A percentile compares a stretch with the other conserved stretches of the same genome.
Evolutionary conservation across 2,329 filamentous ascomycete species (phyloP).

Genomic region (Celoporthe dispersa): DNA sequence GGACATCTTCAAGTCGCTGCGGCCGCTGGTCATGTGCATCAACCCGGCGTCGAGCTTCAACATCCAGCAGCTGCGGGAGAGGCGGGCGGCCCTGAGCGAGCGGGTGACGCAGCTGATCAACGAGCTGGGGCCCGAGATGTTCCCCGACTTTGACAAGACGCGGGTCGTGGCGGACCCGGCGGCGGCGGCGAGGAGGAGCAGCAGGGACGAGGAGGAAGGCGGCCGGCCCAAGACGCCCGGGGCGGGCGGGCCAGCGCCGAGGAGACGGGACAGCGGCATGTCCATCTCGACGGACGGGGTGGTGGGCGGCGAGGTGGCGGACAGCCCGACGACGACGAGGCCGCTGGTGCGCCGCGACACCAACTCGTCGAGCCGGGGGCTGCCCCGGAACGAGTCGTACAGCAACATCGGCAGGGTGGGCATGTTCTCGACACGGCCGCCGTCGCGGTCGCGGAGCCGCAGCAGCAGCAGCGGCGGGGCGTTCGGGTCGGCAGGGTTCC

Average conservation of each 20-base stretch:
- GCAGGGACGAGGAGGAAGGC: conserved; percentile 37
- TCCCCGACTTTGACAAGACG: conserved; percentile 87
- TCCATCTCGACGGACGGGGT: conserved; percentile 45
- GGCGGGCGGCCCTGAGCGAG: conserved; percentile 73
- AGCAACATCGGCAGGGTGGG: conserved; percentile 85
- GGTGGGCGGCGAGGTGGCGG: conserved; percentile 40
- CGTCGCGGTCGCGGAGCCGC: conserved; percentile 74
- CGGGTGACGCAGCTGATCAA: conserved; percentile 94
- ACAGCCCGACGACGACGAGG: conserved; percentile 34
- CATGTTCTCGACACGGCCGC: conserved; percentile 86
- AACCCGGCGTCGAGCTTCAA: conserved; percentile 84
- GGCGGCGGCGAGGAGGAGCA: not conserved
- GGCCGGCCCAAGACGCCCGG: conserved; percentile 36
- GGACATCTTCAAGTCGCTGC: conserved; percentile 95
- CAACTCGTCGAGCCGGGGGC: conserved; percentile 56
- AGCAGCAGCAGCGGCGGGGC: conserved; percentile 71
- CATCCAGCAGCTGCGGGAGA: conserved; percentile 75
- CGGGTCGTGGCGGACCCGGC: conserved; percentile 67
- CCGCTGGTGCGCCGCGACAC: conserved; percentile 53
- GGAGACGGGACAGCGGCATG: conserved; percentile 54
- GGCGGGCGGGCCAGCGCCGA: conserved; percentile 30
- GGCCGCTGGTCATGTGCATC: conserved; percentile 83
- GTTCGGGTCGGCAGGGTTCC: conserved; percentile 64
- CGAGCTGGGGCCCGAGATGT: conserved; percentile 91
- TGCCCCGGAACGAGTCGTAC: conserved; percentile 90